Evolutionary conservation across 371 early-diverging fungal species (phyloP).

Genomic region (Syncephalis fuscata): DNA sequence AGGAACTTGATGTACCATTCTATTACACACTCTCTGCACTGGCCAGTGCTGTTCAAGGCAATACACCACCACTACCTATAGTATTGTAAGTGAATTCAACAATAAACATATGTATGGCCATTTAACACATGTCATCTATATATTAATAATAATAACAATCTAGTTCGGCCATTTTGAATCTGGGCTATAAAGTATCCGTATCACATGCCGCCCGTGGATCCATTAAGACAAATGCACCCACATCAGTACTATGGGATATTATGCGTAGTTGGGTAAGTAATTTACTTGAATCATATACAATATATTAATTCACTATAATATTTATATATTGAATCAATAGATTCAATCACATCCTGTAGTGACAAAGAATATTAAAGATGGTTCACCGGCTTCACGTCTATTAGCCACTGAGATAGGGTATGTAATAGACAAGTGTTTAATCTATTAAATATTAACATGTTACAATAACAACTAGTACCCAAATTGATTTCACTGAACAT

Average conservation of each 20-base stretch:
- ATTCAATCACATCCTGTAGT: conserved; percentile 48
- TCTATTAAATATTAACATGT: neutral
- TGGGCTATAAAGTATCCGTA: conserved; percentile 81
- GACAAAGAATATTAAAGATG: conserved; percentile 39
- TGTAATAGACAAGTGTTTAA: conserved; percentile 11
- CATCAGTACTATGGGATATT: conserved; percentile 83
- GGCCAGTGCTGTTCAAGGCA: conserved; percentile 47
- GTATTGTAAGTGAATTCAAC: conserved; percentile 9
- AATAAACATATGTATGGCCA: neutral
- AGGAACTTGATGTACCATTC: conserved; percentile 60
- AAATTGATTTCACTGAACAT: conserved; percentile 50
- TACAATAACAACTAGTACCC: too few relatives aligned
- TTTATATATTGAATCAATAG: conserved; percentile 3
- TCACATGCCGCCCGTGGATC: conserved; percentile 77
- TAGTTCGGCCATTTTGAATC: conserved; percentile 84
- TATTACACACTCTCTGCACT: conserved; percentile 60
- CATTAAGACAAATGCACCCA: conserved; percentile 94
- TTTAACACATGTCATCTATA: neutral
- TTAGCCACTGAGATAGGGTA: conserved; percentile 35
- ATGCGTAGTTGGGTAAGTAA: conserved; percentile 49
- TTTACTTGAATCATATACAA: neutral
- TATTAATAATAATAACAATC: too few relatives aligned
- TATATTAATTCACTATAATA: neutral
- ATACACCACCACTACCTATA: conserved; percentile 22
- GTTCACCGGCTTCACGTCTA: conserved; percentile 50